Evolutionary conservation across 768 basidiomycete species (phyloP).

Genomic region (Gymnopilus dilepis): DNA sequence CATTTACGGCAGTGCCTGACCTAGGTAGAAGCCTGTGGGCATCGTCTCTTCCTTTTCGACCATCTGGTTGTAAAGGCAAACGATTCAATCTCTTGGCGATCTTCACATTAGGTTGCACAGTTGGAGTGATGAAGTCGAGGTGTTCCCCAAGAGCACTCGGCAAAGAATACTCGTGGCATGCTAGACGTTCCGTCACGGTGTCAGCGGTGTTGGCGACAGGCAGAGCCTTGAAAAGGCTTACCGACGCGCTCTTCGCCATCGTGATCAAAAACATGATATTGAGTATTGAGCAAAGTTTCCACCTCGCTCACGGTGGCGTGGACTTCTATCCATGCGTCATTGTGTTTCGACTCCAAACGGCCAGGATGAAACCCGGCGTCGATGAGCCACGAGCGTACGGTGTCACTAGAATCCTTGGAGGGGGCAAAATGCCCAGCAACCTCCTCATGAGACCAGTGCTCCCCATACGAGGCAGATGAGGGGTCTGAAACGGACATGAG

Average conservation of each 20-base stretch:
- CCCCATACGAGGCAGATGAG: conserved; percentile 52
- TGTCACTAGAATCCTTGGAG: conserved; percentile 40
- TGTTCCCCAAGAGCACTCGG: conserved; percentile 42
- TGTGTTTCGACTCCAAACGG: conserved; percentile 42
- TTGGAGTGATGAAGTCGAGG: conserved; percentile 44
- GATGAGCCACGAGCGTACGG: conserved; percentile 49
- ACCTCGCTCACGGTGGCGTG: conserved; percentile 46
- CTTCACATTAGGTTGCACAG: conserved; percentile 41
- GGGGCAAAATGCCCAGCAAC: conserved; percentile 54
- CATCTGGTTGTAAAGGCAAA: not conserved
- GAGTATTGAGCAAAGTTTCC: conserved; percentile 45
- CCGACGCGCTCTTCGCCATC: conserved; percentile 45
- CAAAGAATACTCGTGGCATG: conserved; percentile 42
- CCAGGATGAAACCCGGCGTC: conserved; percentile 43
- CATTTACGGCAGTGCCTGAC: conserved; percentile 3
- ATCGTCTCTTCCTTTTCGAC: not conserved
- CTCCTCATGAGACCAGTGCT: conserved; percentile 51
- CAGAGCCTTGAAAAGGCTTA: conserved; percentile 23
- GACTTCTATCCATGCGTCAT: conserved; percentile 48
- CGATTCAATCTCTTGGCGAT: conserved; percentile 11
- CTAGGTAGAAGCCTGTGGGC: not conserved
- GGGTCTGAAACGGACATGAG: conserved; percentile 55
- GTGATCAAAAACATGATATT: conserved; percentile 54
- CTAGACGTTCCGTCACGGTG: conserved; percentile 26
- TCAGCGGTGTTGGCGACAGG: not conserved